Percentiles rank a stretch among this genome's conserved stretches.
phyloP scores from a whole-genome alignment of 768 basidiomycete species.

The Gelatoporia subvermispora region DNA sequence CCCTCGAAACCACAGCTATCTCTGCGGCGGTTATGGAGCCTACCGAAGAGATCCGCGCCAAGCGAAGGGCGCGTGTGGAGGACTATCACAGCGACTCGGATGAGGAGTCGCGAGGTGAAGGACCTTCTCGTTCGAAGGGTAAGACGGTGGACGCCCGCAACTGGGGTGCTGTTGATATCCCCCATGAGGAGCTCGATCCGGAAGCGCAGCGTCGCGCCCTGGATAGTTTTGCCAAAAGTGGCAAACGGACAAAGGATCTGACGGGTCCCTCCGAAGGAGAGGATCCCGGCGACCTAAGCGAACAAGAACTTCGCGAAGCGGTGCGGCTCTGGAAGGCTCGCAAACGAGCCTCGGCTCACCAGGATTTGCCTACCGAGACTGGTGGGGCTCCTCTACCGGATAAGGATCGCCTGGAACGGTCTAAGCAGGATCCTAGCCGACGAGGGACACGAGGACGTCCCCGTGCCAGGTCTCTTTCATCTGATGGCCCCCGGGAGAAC shows the following conservation, averaged over 20 bases:
- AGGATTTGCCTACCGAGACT: not conserved
- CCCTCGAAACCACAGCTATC: not conserved
- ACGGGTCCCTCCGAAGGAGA: not conserved
- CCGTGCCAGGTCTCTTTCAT: too few relatives aligned
- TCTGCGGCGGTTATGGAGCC: not conserved
- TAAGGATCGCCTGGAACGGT: too few relatives aligned
- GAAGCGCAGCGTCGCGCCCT: constrained; percentile 1
- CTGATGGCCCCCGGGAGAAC: too few relatives aligned
- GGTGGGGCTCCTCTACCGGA: too few relatives aligned
- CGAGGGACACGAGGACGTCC: too few relatives aligned
- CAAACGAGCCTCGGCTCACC: not conserved
- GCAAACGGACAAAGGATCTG: not conserved
- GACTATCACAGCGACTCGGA: not conserved
- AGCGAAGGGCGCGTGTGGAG: not conserved
- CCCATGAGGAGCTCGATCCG: not conserved
- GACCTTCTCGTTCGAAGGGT: constrained; percentile 1
- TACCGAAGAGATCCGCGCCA: not conserved
- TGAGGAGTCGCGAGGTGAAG: constrained; percentile 1
- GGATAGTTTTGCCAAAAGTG: not conserved
- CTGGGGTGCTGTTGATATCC: constrained; percentile 1
- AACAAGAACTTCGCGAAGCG: constrained; percentile 1
- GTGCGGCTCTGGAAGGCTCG: constrained; percentile 1
- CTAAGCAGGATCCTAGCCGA: too few relatives aligned
- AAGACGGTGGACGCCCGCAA: constrained; percentile 4
- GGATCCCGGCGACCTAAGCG: not conserved